Conservation (phyloP, 2,329 filamentous ascomycete genomes). For the Pseudogymnoascus sp. region DNA sequence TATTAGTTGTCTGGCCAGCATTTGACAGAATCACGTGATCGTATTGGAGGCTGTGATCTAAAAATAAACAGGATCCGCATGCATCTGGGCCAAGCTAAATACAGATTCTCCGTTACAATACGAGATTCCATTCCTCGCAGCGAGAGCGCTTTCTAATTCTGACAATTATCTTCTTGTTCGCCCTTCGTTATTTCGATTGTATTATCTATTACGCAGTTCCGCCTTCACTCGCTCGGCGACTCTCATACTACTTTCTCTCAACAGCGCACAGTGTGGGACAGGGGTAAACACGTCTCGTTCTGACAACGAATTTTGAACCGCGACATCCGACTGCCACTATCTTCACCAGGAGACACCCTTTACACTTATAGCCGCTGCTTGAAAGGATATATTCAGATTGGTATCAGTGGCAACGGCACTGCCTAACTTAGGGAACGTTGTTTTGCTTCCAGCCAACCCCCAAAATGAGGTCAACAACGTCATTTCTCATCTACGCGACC, state of each 20-base stretch:
- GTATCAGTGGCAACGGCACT: background rate
- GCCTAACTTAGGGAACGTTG: background rate
- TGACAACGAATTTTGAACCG: background rate
- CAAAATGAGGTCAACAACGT: slow-evolving; percentile 25
- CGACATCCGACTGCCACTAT: background rate
- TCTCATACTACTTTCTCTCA: background rate
- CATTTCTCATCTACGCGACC: slow-evolving; percentile 39
- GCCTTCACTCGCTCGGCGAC: slow-evolving; percentile 10
- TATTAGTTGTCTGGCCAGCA: background rate
- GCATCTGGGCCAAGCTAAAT: slow-evolving; percentile 3
- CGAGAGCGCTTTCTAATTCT: background rate
- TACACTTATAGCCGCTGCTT: background rate
- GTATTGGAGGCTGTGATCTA: background rate
- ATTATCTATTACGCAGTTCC: background rate
- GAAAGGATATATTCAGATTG: background rate
- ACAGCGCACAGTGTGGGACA: slow-evolving; percentile 1
- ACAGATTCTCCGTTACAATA: background rate
- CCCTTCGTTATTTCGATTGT: background rate
- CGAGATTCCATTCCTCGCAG: background rate
- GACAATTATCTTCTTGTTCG: background rate
- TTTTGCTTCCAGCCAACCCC: background rate
- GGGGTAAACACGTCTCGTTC: slow-evolving; percentile 1
- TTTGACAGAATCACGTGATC: background rate
- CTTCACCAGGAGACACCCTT: background rate
- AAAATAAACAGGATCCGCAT: slow-evolving; percentile 3